Evolutionary conservation across 2,329 filamentous ascomycete species (phyloP).

Genomic region (Fusarium duplospermum): DNA sequence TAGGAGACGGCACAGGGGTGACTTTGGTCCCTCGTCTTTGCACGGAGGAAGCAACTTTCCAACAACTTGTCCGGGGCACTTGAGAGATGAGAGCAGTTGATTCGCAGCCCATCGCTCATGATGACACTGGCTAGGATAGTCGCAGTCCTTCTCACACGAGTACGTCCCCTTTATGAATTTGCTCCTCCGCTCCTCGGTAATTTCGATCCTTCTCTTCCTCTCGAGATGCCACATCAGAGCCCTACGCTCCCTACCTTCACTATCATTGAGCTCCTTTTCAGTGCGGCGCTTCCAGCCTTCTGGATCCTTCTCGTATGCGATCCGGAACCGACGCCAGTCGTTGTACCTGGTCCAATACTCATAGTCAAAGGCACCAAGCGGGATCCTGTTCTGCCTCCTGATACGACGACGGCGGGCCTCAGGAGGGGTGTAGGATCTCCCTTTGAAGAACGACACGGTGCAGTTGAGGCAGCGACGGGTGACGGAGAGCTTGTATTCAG

Average conservation of each 20-base stretch:
- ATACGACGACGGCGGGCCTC: neutral
- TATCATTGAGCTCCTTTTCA: neutral
- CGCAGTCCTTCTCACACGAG: constrained; percentile 39
- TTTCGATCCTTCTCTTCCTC: neutral
- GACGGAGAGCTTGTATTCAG: constrained; percentile 36
- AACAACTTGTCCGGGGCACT: neutral
- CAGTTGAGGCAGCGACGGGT: constrained; percentile 27
- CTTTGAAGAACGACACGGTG: neutral
- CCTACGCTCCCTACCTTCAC: neutral
- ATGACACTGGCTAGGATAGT: constrained; percentile 40
- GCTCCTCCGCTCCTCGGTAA: neutral
- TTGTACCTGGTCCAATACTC: constrained; percentile 44
- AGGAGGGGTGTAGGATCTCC: neutral
- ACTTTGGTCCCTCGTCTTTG: neutral
- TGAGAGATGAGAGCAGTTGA: neutral
- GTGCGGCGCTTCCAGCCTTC: constrained; percentile 8
- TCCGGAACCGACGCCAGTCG: constrained; percentile 45
- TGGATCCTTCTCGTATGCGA: neutral
- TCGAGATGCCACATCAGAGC: neutral
- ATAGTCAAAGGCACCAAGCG: constrained; percentile 48
- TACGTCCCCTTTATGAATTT: constrained; percentile 17
- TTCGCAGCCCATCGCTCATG: constrained; percentile 7
- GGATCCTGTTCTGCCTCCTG: neutral
- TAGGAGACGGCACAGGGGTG: constrained; percentile 18
- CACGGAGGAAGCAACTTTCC: neutral